Percentiles rank a stretch among this genome's conserved stretches.
Evolutionary conservation across 768 basidiomycete genomes (phyloP).

Genomic region (Lactarius hengduanensis): DNA sequence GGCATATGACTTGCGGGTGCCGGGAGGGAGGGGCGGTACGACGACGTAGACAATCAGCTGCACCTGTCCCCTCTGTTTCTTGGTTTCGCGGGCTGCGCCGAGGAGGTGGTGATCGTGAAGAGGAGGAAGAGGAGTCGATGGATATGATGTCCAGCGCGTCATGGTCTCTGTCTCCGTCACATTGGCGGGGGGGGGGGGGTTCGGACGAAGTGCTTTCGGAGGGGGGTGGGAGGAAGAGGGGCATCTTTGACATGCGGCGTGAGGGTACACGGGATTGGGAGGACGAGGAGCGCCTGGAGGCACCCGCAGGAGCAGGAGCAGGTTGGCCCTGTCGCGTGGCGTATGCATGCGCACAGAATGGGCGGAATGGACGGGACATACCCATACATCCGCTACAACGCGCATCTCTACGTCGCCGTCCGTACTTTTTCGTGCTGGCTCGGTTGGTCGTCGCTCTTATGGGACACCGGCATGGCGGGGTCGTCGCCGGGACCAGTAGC

Average conservation of each 20-base stretch:
- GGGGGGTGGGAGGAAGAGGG: conserved; percentile 9
- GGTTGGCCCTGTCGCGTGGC: conserved; percentile 3
- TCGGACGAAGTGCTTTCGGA: not conserved
- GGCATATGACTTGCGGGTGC: conserved; percentile 4
- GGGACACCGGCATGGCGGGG: not conserved
- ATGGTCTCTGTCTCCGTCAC: too few species aligned
- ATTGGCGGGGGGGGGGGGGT: not conserved
- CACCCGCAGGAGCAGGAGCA: not conserved
- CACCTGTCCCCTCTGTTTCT: not conserved
- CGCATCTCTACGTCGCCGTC: not conserved
- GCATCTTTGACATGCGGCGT: not conserved
- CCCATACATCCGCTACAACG: not conserved
- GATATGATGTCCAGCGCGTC: conserved; percentile 12
- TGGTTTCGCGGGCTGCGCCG: not conserved
- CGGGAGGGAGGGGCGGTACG: not conserved
- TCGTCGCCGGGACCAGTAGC: not conserved
- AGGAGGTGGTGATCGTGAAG: not conserved
- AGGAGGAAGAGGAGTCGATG: not conserved
- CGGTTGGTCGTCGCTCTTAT: not conserved
- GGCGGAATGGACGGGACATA: not conserved
- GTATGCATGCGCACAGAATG: conserved; percentile 7
- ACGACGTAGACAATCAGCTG: not conserved
- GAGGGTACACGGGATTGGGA: not conserved
- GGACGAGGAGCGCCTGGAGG: not conserved
- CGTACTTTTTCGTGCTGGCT: too few species aligned